Evolutionary conservation across 169 alveolate species (phyloP).

Genomic region (Cryptosporidium baileyi): DNA sequence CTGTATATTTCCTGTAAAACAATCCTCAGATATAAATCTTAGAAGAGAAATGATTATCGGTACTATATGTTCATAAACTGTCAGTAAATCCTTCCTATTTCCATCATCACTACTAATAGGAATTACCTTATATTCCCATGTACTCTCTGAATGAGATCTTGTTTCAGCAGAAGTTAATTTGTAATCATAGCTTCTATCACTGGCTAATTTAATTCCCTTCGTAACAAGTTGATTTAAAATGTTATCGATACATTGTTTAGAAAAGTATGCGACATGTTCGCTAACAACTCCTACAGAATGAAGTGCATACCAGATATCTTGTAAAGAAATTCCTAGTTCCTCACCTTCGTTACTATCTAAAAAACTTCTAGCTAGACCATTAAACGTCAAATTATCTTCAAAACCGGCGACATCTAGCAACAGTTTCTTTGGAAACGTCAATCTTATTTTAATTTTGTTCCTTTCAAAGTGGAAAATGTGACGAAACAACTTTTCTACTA

Average conservation of each 20-base stretch:
- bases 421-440: constrained; percentile 24
- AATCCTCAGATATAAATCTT: constrained; percentile 15
- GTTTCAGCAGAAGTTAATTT: not conserved
- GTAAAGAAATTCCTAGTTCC: constrained; percentile 23
- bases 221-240: constrained; percentile 29
- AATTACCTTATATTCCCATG: constrained; percentile 50
- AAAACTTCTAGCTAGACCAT: not conserved
- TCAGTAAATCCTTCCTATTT: not conserved
- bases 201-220: constrained; percentile 14
- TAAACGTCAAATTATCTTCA: not conserved
- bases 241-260: constrained; percentile 43
- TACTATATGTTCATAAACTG: constrained; percentile 36
- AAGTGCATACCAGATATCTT: constrained; percentile 62
- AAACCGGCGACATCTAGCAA: constrained; percentile 4
- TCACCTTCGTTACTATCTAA: constrained; percentile 17
- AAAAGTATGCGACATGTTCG: constrained; percentile 48
- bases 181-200: constrained; percentile 6
- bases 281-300: constrained; percentile 42
- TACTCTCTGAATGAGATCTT: constrained; percentile 19
- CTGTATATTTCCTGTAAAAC: constrained; percentile 47
- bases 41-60: constrained; percentile 28
- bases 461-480: constrained; percentile 5
- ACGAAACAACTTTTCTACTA: constrained; percentile 36
- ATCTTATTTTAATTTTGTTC: constrained; percentile 36
- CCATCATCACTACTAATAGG: not conserved